A percentile compares a stretch with the other conserved stretches of the same genome.
These are phyloP conservation scores for Fusarium agapanthi DNA, from an alignment of 2,329 filamentous ascomycete species.

Conservation along the genomic window DNA sequence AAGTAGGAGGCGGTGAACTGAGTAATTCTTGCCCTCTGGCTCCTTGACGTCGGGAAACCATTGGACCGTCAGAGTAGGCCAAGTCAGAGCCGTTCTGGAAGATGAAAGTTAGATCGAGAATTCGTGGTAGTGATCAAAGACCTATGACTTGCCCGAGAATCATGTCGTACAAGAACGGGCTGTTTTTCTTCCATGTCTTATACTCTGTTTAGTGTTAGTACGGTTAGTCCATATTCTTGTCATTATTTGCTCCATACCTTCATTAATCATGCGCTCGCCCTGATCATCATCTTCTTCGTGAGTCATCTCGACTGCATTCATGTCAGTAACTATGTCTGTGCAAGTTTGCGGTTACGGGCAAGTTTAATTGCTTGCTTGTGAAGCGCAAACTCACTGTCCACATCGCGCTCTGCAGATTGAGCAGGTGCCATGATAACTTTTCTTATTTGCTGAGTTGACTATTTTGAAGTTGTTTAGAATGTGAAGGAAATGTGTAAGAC, in stretches of 20 bases:
- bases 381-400: conserved; percentile 46
- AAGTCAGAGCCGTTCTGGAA: conserved; percentile 84
- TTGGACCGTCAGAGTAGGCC: conserved; percentile 96
- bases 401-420: conserved; percentile 48
- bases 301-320: conserved; percentile 48
- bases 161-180: conserved; percentile 97
- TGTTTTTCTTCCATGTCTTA: conserved; percentile 99
- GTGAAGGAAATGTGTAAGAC: not conserved
- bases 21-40: conserved; percentile 86
- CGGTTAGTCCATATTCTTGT: not conserved
- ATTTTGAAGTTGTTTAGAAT: not conserved
- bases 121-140: not conserved
- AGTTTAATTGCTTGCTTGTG: conserved; percentile 6
- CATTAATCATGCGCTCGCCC: conserved; percentile 91
- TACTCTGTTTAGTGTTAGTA: conserved; percentile 71
- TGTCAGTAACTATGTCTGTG: not conserved
- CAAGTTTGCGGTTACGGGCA: not conserved
- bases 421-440: conserved; percentile 47
- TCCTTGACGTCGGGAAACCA: conserved; percentile 97
- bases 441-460: not conserved
- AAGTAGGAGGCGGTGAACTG: conserved; percentile 86
- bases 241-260: conserved; percentile 63
- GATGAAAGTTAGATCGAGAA: conserved; percentile 2
- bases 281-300: conserved; percentile 76
- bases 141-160: conserved; percentile 75